These are phyloP conservation scores for Delphinella strobiligena DNA, from an alignment of 2,329 filamentous ascomycete genomes.

Conservation along the genomic window DNA sequence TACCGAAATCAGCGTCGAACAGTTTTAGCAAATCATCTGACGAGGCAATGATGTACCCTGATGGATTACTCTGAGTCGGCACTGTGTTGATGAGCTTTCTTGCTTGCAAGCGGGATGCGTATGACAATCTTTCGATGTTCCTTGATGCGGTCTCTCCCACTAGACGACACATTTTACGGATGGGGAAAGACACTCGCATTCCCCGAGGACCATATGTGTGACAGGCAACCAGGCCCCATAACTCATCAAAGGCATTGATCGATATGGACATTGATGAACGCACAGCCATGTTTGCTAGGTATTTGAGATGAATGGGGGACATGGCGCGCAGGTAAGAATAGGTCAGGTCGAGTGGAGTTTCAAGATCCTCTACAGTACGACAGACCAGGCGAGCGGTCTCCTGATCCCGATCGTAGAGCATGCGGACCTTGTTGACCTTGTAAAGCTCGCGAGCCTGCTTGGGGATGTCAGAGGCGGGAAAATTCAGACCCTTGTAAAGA, in stretches of 20 bases:
- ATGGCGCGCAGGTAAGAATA: slow-evolving; percentile 78
- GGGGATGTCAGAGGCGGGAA: slow-evolving; percentile 77
- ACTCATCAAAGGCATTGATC: slow-evolving; percentile 70
- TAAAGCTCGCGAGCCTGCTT: slow-evolving; percentile 81
- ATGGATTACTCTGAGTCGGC: slow-evolving; percentile 68
- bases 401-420: slow-evolving; percentile 75
- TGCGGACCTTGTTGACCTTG: slow-evolving; percentile 76
- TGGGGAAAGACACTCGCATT: slow-evolving; percentile 86
- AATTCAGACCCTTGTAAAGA: slow-evolving; percentile 76
- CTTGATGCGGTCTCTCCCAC: slow-evolving; percentile 76
- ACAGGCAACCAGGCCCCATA: slow-evolving; percentile 83
- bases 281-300: slow-evolving; percentile 77
- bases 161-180: slow-evolving; percentile 81
- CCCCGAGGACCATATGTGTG: slow-evolving; percentile 67
- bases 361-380: slow-evolving; percentile 59
- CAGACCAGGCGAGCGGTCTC: slow-evolving; percentile 73
- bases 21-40: slow-evolving; percentile 74
- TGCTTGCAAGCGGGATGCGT: slow-evolving; percentile 72
- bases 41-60: slow-evolving; percentile 81
- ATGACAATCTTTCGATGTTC: slow-evolving; percentile 79
- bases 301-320: slow-evolving; percentile 83
- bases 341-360: slow-evolving; percentile 67
- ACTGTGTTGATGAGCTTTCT: slow-evolving; percentile 80
- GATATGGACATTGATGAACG: slow-evolving; percentile 93
- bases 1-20: slow-evolving; percentile 78